Evolutionary conservation across 2,329 filamentous ascomycete genomes (phyloP), one percentile per base, ranked within the genome.

Genomic region (Exophiala calicioides): DNA sequence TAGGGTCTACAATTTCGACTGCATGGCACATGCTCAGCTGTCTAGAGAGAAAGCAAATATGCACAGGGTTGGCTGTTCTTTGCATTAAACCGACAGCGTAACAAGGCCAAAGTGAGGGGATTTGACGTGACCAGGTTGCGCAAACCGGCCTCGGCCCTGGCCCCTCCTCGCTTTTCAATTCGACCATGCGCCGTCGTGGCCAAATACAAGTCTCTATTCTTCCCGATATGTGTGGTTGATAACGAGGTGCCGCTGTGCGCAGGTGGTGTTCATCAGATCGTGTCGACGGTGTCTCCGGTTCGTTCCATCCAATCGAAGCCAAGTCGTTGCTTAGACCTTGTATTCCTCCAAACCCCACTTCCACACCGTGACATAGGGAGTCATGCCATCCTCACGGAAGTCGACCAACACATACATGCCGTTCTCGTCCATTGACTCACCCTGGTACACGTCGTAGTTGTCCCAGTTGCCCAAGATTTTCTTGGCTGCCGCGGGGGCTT

Each of bases 311-410:
- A 33, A 41, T 31, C 23, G 24, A 13, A 23, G 7, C 7, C 13
- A 36, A 48, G 3, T 3, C 40, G n/a, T 23, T 12, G 19, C 57
- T 66, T 91, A 98, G 62, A 97, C 90, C 88, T 98, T 97, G 79
- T 82, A 83, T 77, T 86, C 85, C 62, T 75, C 77, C 58, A 97
- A 74, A 66, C 91, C 93, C 76, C 96, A 86, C 83, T 97, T 96
- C 91, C 90, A 97, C 76, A 94, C 75, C 60, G 82, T 86, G 63
- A 95, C 78, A 68, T 80, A 98, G 52, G 93, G 93, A 45, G 91
- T 97, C 60, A 85, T 71, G 70, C 93, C 93, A 64, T 97, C 93
- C 71, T 95, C 90, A 64, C 93, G 91, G 82, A 95, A 98, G 44
- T 46, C 36, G 32, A 21, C 32, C 18, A 50, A 24, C 44, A 80